Conservation (phyloP, 805 yeast species). For the Yarrowia sp. region DNA sequence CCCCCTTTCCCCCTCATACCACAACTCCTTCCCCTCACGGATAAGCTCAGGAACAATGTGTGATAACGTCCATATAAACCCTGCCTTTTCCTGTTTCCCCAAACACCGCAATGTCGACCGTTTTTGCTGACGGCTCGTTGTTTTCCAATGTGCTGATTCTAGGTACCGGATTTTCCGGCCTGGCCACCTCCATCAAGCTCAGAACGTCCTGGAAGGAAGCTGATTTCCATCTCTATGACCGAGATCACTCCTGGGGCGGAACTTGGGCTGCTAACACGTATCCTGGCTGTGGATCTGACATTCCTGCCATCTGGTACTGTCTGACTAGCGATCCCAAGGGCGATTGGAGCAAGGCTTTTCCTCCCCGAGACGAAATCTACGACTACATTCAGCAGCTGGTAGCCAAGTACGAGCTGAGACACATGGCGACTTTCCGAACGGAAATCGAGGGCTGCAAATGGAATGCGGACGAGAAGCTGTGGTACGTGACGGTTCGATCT, state of each 20-base stretch:
- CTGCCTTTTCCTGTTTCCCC: background rate
- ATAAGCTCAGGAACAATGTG: background rate
- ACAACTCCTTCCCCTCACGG: background rate
- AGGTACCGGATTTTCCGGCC: slow-evolving; percentile 22
- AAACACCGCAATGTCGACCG: background rate
- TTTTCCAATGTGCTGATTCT: slow-evolving; percentile 19
- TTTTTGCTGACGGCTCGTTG: slow-evolving; percentile 12
- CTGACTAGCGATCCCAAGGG: slow-evolving; percentile 29
- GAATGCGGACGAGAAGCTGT: slow-evolving; percentile 26
- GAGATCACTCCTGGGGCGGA: slow-evolving; percentile 29
- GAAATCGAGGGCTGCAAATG: slow-evolving; percentile 25
- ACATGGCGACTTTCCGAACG: slow-evolving; percentile 23
- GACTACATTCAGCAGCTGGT: slow-evolving; percentile 27
- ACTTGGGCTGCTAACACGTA: slow-evolving; percentile 32
- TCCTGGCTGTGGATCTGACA: slow-evolving; percentile 31
- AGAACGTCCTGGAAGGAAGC: slow-evolving; percentile 7
- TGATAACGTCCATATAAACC: background rate
- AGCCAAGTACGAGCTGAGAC: slow-evolving; percentile 23
- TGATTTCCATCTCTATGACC: slow-evolving; percentile 27
- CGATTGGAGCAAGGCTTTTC: slow-evolving; percentile 27
- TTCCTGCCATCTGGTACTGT: slow-evolving; percentile 31
- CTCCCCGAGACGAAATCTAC: slow-evolving; percentile 28
- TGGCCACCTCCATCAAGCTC: slow-evolving; percentile 25
- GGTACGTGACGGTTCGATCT: slow-evolving; percentile 22
- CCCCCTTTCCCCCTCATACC: background rate